Evolutionary conservation across 2,329 filamentous ascomycete species (phyloP).

Genomic region (Botryosphaeria dothidea): DNA sequence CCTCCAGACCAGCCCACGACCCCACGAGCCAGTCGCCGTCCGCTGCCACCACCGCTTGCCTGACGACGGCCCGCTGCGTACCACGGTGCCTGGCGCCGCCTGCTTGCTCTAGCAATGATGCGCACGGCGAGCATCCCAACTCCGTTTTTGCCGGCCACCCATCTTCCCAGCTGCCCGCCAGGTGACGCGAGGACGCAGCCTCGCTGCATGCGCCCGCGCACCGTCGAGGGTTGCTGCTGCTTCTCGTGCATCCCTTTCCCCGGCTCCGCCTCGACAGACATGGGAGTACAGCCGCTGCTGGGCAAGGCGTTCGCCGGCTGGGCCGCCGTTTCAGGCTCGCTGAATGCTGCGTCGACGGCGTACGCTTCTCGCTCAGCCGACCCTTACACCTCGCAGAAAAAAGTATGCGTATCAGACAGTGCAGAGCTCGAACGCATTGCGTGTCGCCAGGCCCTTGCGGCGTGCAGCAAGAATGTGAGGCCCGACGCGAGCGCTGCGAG

Average conservation of each 20-base stretch:
- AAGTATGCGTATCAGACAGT: constrained; percentile 11
- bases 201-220: background rate
- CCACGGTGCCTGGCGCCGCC: constrained; percentile 7
- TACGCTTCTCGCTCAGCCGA: background rate
- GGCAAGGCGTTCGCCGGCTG: background rate
- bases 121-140: background rate
- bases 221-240: background rate
- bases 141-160: background rate
- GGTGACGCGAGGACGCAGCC: background rate
- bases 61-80: constrained; percentile 8
- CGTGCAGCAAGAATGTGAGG: constrained; percentile 9
- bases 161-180: background rate
- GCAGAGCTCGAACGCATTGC: constrained; percentile 13
- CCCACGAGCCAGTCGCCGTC: background rate
- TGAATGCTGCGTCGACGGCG: background rate
- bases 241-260: background rate
- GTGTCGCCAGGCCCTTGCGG: constrained; percentile 17
- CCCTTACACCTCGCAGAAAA: constrained; percentile 1
- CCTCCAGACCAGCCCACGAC: background rate
- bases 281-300: background rate
- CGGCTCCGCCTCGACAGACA: background rate
- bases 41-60: background rate
- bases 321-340: constrained; percentile 3
- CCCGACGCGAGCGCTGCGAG: background rate
- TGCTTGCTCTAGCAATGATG: constrained; percentile 1